phyloP scores from a whole-genome alignment of 2,329 filamentous ascomycete species.

The Ophiostoma himal-ulmi region DNA sequence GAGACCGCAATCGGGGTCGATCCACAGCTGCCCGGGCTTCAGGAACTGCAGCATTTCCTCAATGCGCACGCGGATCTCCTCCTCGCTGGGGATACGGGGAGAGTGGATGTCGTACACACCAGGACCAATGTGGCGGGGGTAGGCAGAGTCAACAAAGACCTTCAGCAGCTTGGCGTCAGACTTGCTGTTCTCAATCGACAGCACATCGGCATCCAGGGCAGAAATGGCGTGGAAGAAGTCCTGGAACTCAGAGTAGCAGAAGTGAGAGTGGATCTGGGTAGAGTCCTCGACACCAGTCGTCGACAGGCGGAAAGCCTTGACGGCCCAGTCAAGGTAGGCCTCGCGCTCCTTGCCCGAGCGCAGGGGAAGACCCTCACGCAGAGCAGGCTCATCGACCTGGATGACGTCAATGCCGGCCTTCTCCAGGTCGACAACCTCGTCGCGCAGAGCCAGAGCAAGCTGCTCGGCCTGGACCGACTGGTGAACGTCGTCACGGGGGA shows the following conservation, averaged over 20 bases:
- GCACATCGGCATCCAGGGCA: slow-evolving; percentile 93
- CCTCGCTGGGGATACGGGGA: slow-evolving; percentile 89
- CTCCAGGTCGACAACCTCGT: slow-evolving; percentile 98
- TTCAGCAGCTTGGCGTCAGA: slow-evolving; percentile 98
- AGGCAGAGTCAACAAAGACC: slow-evolving; percentile 95
- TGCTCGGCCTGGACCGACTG: slow-evolving; percentile 98
- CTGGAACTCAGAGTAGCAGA: slow-evolving; percentile 99
- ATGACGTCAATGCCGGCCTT: slow-evolving; percentile 94
- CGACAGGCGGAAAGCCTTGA: slow-evolving; percentile 94
- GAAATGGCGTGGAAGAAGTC: slow-evolving; percentile 99
- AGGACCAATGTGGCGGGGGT: slow-evolving; percentile 96
- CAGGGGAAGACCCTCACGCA: slow-evolving; percentile 98
- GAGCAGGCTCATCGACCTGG: slow-evolving; percentile 97
- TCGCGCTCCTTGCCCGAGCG: slow-evolving; percentile 90
- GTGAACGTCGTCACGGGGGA: slow-evolving; percentile 99
- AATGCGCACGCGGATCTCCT: slow-evolving; percentile 97
- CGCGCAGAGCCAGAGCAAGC: slow-evolving; percentile 94
- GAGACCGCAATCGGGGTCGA: slow-evolving; percentile 98
- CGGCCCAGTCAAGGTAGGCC: slow-evolving; percentile 94
- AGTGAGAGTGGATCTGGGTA: slow-evolving; percentile 99
- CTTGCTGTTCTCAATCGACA: slow-evolving; percentile 99
- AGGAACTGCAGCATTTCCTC: slow-evolving; percentile 97
- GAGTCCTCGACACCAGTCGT: slow-evolving; percentile 89
- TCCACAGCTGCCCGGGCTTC: slow-evolving; percentile 98
- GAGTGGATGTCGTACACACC: slow-evolving; percentile 99